Base-by-base conservation (phyloP, 2,329 filamentous ascomycete genomes). In the Aspergillus sojae region DNA sequence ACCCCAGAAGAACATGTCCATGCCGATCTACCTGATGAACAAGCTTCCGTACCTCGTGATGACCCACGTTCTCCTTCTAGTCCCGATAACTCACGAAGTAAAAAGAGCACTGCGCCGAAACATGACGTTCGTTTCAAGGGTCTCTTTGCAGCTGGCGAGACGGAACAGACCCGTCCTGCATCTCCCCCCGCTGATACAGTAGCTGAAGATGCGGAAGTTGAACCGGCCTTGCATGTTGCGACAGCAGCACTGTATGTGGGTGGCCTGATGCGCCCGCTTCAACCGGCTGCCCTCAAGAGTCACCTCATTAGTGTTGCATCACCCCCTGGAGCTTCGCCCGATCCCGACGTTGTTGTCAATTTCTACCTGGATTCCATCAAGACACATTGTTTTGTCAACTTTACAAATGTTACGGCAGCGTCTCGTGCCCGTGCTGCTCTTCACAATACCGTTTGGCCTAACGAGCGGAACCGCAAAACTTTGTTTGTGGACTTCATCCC, bases 401-500 rank as follows among this genome's bases (percentile, higher is more conserved):
- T 98, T 75, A 81, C 83, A 52, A 89, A 84, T 53, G 81, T 88
- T 11, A 82, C 88, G 3, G 89, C 91, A 4, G 95, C 95, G 4
- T 88, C 89, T 0, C 86, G 92, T 26, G 93, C 92, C 10, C 90
- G 94, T 56, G 85, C 87, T 11, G 85, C 86, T 2, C 82, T 98
- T 2, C 94, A 99, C 77, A 87, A 88, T 62, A 86, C 85, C 26
- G 86, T 93, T 41, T 98, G 94, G 92, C 94, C 94, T 0, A 88
- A 93, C 63, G 94, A 98, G 79, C 88, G 89, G 63, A 91, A 90
- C 68, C 86, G 95, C 36, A 96, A 95, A 75, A 85, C 89, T 0
- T 84, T 98, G 1, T 96, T 90, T 86, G 92, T 92, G 4, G 95
- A 99, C 75, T 98, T 95, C 75, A 85, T 98, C 23, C 94, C 94